phyloP scores from a whole-genome alignment of 495 filamentous ascomycete genomes.

The Xylaria scruposa region DNA sequence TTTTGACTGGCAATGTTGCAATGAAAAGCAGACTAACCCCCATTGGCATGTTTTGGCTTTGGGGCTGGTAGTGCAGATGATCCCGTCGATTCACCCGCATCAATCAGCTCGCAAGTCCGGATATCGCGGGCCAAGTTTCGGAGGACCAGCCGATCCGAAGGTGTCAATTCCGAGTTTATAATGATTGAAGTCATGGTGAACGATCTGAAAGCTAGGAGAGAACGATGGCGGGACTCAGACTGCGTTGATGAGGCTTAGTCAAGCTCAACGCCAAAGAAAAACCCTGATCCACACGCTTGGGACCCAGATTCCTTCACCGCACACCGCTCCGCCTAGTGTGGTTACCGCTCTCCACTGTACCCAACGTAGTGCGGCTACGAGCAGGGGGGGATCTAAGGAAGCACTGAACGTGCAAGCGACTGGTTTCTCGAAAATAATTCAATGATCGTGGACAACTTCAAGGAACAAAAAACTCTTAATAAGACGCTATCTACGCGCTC shows the following conservation, averaged over 20 bases:
- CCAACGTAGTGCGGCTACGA: background rate
- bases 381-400: background rate
- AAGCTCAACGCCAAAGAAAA: constrained; percentile 21
- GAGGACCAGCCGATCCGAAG: constrained; percentile 58
- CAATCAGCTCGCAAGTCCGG: constrained; percentile 22
- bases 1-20: background rate
- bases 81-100: constrained; percentile 20
- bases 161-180: constrained; percentile 56
- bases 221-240: background rate
- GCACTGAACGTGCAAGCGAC: background rate
- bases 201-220: background rate
- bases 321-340: constrained; percentile 1
- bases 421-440: background rate
- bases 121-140: constrained; percentile 52
- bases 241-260: background rate
- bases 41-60: constrained; percentile 13
- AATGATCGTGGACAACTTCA: background rate
- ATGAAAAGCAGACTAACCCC: constrained; percentile 2
- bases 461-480: background rate
- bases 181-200: constrained; percentile 35
- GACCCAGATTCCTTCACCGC: background rate
- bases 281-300: background rate
- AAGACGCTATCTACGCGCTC: too few species aligned
- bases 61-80: background rate
- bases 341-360: background rate